These are phyloP conservation scores for Ustilago sp. DNA, from an alignment of 1,284 basidiomycete species.

Conservation along the genomic window DNA sequence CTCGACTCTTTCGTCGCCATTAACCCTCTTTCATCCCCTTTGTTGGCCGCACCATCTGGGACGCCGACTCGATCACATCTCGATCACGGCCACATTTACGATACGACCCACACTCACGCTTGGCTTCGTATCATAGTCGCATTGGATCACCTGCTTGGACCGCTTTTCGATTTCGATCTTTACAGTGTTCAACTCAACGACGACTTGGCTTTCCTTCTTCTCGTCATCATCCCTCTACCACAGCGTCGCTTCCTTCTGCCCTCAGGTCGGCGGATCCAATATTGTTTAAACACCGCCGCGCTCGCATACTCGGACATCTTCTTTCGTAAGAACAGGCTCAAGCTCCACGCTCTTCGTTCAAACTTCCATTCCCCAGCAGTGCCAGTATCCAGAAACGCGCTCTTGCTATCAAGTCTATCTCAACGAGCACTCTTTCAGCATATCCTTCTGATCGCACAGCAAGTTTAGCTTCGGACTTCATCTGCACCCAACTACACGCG, in stretches of 20 bases:
- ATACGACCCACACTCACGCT: neutral
- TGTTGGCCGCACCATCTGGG: neutral
- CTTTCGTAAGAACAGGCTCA: neutral
- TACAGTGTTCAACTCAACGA: neutral
- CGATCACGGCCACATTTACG: neutral
- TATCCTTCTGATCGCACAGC: neutral
- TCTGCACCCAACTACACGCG: neutral
- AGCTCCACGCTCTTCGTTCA: neutral
- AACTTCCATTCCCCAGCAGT: neutral
- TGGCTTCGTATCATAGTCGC: neutral
- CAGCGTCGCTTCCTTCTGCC: neutral
- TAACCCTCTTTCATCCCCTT: neutral
- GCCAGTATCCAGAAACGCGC: neutral
- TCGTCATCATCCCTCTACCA: neutral
- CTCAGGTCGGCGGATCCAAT: neutral
- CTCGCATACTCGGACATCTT: neutral
- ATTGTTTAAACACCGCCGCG: neutral
- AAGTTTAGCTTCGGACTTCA: neutral
- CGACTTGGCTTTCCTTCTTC: neutral
- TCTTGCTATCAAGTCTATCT: neutral
- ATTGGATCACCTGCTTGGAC: constrained; percentile 7
- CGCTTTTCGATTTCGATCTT: neutral
- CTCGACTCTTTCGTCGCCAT: constrained; percentile 7
- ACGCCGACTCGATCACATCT: neutral
- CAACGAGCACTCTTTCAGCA: neutral